Evolutionary conservation across 257 asterid species (phyloP), one percentile per base, ranked within the genome.

Genomic region (Prunella vulgaris): DNA sequence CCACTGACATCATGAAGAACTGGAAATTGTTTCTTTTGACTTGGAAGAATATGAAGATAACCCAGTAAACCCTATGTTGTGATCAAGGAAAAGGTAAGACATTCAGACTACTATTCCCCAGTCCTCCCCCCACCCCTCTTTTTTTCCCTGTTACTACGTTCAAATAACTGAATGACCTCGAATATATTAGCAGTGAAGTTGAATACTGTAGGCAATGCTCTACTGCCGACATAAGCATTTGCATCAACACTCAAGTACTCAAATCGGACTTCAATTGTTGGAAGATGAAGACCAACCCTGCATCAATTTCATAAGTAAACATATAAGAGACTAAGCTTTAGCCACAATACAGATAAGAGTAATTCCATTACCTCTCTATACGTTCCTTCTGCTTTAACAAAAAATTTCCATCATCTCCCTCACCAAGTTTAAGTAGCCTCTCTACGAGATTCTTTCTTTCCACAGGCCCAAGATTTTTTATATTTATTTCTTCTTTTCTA

Each of bases 251-350:
- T 86, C 7, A 93, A 58, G 60, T 84, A 86, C 84, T 93, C 96
- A 24, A 85, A 90, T 15, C 97, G 83, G 35, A 93, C 96, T 76
- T 90, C 98, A 57, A 88, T 85, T 0, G 93, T 90, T 3, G 98
- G 96, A 74, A 93, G 71, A 71, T 81, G 84, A 71, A 90, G 81
- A 3, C 96, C 97, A 68, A 93, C 98, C 74, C 96, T 93, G 83
- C 0, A 53, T n/a, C 71, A 71, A 40, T 4, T 8, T 62, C 60
- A 48, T 48, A 42, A 13, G 51, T 42, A 42, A 20, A 7, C 3
- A 25, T 25, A 25, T 25, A 25, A 10, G 7, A 32, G 12, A 37
- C 0, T 56, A 54, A 64, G n/a, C 14, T 5, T 21, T 51, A 51
- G 13, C 5, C 15, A 3, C 5, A 51, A 8, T n/a, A n/a, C n/a